A percentile compares a stretch with the other conserved stretches of the same genome.
phyloP scores from a whole-genome alignment of 495 filamentous ascomycete genomes.

The Articulospora tetracladia region DNA sequence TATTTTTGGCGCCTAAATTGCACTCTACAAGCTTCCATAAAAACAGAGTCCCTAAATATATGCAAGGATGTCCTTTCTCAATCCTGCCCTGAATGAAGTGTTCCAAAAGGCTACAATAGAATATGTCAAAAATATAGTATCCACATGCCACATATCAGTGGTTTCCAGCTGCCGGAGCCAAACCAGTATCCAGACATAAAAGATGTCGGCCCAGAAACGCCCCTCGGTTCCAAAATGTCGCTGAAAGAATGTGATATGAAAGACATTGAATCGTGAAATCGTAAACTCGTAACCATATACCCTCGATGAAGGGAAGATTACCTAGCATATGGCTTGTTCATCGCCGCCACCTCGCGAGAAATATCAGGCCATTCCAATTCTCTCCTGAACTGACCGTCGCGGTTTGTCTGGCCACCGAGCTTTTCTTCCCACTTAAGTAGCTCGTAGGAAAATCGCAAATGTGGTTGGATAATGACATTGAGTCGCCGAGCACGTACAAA shows the following conservation, averaged over 20 bases:
- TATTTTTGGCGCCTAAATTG: neutral
- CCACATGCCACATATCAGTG: neutral
- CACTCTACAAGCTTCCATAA: neutral
- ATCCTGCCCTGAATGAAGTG: neutral
- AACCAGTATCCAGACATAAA: neutral
- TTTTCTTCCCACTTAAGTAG: conserved; percentile 94
- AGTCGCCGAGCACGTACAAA: conserved; percentile 89
- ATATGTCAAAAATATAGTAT: neutral
- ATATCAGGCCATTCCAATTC: conserved; percentile 91
- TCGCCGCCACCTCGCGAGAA: conserved; percentile 82
- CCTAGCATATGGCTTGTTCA: conserved; percentile 86
- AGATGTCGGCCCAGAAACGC: neutral
- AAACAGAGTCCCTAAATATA: neutral
- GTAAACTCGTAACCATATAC: conserved; percentile 8
- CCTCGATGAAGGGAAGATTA: conserved; percentile 1
- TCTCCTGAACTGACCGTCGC: conserved; percentile 48
- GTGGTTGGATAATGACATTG: conserved; percentile 62
- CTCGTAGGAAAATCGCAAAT: conserved; percentile 59
- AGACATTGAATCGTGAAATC: neutral
- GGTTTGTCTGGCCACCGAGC: conserved; percentile 34
- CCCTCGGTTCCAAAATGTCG: neutral
- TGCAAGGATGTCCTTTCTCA: neutral
- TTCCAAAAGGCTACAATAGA: neutral
- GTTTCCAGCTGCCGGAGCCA: neutral
- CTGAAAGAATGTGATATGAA: conserved; percentile 15